Percentiles rank a stretch among this genome's conserved stretches.
Evolutionary conservation across 306 rosid species (phyloP).

Genomic region (Sindora glabra): DNA sequence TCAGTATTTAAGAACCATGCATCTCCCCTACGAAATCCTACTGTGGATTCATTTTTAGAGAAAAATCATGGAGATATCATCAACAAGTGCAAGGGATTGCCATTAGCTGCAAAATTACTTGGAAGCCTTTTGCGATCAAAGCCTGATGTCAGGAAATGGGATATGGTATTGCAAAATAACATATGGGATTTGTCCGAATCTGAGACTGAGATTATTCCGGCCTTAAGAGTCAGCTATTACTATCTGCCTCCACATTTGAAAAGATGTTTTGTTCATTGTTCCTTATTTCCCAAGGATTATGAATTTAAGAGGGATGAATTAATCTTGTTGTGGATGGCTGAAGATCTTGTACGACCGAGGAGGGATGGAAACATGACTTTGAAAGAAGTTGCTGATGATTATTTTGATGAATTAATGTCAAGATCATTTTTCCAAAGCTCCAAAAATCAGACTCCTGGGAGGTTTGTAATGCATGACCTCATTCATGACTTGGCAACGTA

Average conservation of each 20-base stretch:
- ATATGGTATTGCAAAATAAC: background rate
- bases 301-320: background rate
- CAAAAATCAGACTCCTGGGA: background rate
- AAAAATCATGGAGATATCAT: constrained; percentile 11
- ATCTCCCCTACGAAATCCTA: background rate
- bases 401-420: constrained; percentile 13
- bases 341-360: constrained; percentile 9
- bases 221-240: constrained; percentile 16
- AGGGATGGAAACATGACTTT: background rate
- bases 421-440: constrained; percentile 18
- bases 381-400: constrained; percentile 14
- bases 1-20: constrained; percentile 14
- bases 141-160: background rate
- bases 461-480: constrained; percentile 18
- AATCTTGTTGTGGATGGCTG: constrained; percentile 17
- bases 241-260: constrained; percentile 18
- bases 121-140: constrained; percentile 9
- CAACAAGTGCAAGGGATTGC: constrained; percentile 21
- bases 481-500: constrained; percentile 17
- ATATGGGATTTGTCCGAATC: background rate
- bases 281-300: constrained; percentile 15
- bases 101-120: constrained; percentile 15
- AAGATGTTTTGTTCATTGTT: constrained; percentile 26
- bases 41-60: background rate
- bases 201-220: background rate